Base-by-base conservation (phyloP, 2,329 filamentous ascomycete genomes). In the Cercospora sp. region DNA sequence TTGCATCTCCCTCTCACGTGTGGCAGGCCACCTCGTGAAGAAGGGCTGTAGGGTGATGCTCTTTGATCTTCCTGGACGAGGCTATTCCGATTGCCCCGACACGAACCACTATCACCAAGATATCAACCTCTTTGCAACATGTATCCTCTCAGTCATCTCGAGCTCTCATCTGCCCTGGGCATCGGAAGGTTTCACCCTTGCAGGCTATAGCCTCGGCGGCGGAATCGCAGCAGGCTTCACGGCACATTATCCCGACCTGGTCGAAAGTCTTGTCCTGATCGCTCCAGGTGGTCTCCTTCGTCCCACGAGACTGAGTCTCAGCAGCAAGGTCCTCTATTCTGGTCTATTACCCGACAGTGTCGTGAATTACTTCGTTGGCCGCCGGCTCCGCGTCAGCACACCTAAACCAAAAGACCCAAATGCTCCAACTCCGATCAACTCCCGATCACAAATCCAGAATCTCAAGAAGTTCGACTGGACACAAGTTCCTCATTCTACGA, bases 171-270 rank as follows among this genome's bases (percentile, higher is more conserved):
- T 94, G 2, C 73, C 87, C 13, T 93, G 91, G 91, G 48, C 51
- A 42, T 60, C 76, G 13, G 74, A 77, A 53, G 84, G 83, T 63
- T 94, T 95, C 78, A 87, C 88, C 68, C 80, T 96, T 5, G 80
- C 93, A 3, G 93, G 92, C 1, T 96, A 95, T 78, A 93, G 90
- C 0, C 83, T 96, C 0, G 92, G 93, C 57, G 93, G 92, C 39
- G 91, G 90, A 13, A 86, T 96, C 48, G 85, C 87, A 1, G 88
- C 87, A 9, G 84, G 88, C 20, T 94, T 95, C 75, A 86, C 91
- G 1, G 84, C 86, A 1, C 87, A 87, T 75, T 91, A 92, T 74
- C 87, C 91, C 0, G 79, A 86, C 59, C 82, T 94, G 65, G 84
- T 97, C 13, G 84, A 85, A 12, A 87, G 85, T 9, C 83, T 97